Evolutionary conservation across 106 monocot genomes (phyloP).

Genomic region (Acorus gramineus): DNA sequence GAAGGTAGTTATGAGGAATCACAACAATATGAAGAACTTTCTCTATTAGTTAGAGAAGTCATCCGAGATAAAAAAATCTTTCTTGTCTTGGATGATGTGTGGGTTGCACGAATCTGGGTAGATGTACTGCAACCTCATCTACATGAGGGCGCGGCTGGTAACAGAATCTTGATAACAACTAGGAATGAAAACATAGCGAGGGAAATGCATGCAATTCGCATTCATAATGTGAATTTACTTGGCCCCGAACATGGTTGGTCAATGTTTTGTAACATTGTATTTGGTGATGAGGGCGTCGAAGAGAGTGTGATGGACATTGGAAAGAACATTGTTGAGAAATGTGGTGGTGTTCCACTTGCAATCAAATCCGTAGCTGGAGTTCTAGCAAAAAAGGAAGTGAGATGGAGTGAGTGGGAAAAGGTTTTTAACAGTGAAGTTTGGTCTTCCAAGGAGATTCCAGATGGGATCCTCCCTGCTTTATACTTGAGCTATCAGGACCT

Average conservation of each 20-base stretch:
- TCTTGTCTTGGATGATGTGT: conserved; percentile 16
- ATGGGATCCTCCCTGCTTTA: too few relatives aligned
- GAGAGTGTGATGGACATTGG: conserved; percentile 2
- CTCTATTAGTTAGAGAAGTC: too few relatives aligned
- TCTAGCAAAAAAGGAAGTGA: not conserved
- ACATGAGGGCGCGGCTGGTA: not conserved
- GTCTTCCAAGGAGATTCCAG: too few relatives aligned
- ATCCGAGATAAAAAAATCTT: not conserved
- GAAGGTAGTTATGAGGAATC: too few relatives aligned
- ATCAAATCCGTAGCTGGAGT: conserved; percentile 10
- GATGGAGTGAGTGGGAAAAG: conserved; percentile 1
- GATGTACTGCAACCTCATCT: not conserved
- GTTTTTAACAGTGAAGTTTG: not conserved
- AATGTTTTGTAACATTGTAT: conserved; percentile 8
- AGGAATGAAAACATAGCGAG: conserved; percentile 4
- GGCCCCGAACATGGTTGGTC: conserved; percentile 1
- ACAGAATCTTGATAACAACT: conserved; percentile 11
- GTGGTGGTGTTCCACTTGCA: conserved; percentile 6
- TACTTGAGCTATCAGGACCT: too few relatives aligned
- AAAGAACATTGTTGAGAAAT: not conserved
- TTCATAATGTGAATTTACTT: conserved; percentile 1
- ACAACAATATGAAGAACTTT: too few relatives aligned
- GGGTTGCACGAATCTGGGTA: conserved; percentile 7
- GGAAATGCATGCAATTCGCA: conserved; percentile 4
- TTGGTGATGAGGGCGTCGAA: not conserved